A percentile compares a stretch with the other conserved stretches of the same genome.
phyloP scores from a whole-genome alignment of 768 basidiomycete species.

The Xerocomellus amylosporus region DNA sequence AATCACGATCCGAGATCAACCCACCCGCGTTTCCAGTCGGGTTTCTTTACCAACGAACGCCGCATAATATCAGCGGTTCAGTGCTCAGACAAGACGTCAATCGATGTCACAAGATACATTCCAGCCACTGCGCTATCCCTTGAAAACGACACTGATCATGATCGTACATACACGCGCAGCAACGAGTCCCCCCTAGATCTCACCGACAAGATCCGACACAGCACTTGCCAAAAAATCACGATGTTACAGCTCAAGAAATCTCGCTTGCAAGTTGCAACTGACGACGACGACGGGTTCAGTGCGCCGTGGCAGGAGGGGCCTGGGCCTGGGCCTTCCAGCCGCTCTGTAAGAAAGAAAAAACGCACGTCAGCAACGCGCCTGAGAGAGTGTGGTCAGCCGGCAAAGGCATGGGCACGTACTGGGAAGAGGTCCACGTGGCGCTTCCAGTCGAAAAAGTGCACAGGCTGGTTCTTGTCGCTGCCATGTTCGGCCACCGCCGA shows the following conservation, averaged over 20 bases:
- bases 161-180: background rate
- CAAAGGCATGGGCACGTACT: slow-evolving; percentile 7
- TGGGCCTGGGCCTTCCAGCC: slow-evolving; percentile 2
- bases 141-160: background rate
- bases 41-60: too few species aligned
- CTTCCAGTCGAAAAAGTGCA: slow-evolving; percentile 24
- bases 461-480: slow-evolving; percentile 14
- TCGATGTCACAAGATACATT: background rate
- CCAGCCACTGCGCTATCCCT: background rate
- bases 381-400: background rate
- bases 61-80: too few species aligned
- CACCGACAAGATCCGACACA: background rate
- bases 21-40: too few species aligned
- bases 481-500: slow-evolving; percentile 21
- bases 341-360: background rate
- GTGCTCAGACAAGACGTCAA: too few species aligned
- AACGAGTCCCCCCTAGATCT: background rate
- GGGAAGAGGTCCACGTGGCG: slow-evolving; percentile 19
- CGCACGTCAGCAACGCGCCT: background rate
- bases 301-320: background rate
- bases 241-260: background rate
- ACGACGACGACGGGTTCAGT: background rate
- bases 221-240: too few species aligned
- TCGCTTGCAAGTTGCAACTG: rapidly evolving
- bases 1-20: too few species aligned